Base-by-base conservation (phyloP, 768 basidiomycete species). In the Neoboletus magnificus region DNA sequence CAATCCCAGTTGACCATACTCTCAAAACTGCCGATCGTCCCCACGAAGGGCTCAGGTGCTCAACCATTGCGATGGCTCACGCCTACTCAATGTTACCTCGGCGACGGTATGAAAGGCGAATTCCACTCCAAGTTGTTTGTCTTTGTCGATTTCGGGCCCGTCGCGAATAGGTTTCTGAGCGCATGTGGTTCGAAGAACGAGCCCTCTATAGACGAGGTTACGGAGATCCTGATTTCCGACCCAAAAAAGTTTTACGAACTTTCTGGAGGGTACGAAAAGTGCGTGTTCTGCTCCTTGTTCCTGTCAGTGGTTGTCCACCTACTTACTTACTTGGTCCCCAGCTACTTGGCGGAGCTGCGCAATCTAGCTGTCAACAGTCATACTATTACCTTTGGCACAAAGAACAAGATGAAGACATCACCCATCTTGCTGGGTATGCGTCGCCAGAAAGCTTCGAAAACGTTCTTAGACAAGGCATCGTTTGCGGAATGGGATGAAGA, bases 111-210 rank as follows among this genome's bases (percentile, higher is more conserved):
- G 18, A 74, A 77, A 25, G 79, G 80, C 25, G 77, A 80, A 35
- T 83, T 93, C 39, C 88, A 91, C 65, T 87, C 87, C 4, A 86
- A 87, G 59, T 73, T 96, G 1, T 97, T 98, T 65, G 79, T 82
- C 33, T 97, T 94, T 62, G 84, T 98, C 48, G 86, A 96, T 68
- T 97, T 96, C 66, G 95, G 94, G 2, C 66, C 79, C 1, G 74
- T 78, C 5, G 96, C 89, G 25, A 96, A 94, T 61, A 77, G 80
- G 4, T 98, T 99, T 73, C 76, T 99, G 43, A 82, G 79, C 50
- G 86, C 89, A 4, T 92, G 92, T 62, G 96, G 97, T 12, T 91
- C 94, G 16, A 88, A 85, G 65, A 85, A 81, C 41, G 91, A 93
- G 65, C 95, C 96, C 5, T 92, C 84, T 43, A 82, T 93, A 5